Conservation (phyloP, 2,329 filamentous ascomycete species). For the Furcasterigmium sp. region DNA sequence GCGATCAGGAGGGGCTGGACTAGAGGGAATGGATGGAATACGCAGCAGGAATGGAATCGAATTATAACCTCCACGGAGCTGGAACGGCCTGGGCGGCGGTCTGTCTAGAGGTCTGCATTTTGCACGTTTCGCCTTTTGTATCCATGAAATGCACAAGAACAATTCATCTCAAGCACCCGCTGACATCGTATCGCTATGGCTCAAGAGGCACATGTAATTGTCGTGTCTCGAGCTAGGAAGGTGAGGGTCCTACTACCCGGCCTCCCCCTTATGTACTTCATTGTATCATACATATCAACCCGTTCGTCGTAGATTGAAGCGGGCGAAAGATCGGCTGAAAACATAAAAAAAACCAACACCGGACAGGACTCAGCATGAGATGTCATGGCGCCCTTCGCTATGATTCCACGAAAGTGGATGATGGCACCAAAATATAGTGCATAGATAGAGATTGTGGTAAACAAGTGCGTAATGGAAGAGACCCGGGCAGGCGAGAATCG, state of each 20-base stretch:
- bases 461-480: neutral
- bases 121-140: too few relatives aligned
- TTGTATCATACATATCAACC: neutral
- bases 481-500: too few relatives aligned
- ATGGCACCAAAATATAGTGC: neutral
- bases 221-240: neutral
- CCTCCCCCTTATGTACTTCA: neutral
- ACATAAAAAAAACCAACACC: neutral
- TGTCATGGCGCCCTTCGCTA: neutral
- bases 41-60: too few relatives aligned
- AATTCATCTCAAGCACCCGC: neutral
- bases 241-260: too few relatives aligned
- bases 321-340: neutral
- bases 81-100: too few relatives aligned
- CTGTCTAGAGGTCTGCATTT: too few relatives aligned
- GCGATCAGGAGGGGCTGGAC: too few relatives aligned
- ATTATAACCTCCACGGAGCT: too few relatives aligned
- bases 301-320: neutral
- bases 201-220: neutral
- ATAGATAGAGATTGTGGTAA: too few relatives aligned
- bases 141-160: neutral
- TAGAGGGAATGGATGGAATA: too few relatives aligned
- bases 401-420: neutral
- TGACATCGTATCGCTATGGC: neutral
- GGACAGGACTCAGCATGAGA: neutral